Evolutionary conservation across 495 filamentous ascomycete species (phyloP), one percentile per base, ranked within the genome.

Genomic region (Aspergillus homomorphus): DNA sequence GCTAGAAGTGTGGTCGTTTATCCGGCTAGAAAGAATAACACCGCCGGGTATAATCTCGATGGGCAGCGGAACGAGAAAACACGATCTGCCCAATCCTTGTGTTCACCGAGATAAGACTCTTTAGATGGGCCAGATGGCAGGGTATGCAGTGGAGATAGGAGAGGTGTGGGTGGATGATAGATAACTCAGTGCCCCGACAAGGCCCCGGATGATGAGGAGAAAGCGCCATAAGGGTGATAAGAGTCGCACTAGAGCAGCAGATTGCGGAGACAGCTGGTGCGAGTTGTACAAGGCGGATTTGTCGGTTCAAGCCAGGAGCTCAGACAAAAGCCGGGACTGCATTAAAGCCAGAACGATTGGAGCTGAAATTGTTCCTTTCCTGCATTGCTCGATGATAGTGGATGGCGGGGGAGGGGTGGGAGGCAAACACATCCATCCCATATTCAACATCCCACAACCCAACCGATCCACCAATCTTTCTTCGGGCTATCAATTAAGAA

Each of bases 261-360:
- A 56, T 54, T 67, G 65, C 65, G 65, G 65, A 64, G 62, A 67
- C 59, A 56, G 38, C 60, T 64, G 61, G 61, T 62, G 59, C 59
- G 43, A 60, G 56, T 59, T 62, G 59, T 57, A 48, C 55, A 58
- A 56, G 56, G 61, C 50, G 58, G 61, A 66, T 61, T 58, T 55
- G 64, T 51, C 58, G 64, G 61, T 63, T 58, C 55, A 52, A 50
- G 54, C 51, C 57, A 23, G 58, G 53, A 63, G 64, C 54, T 61
- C 59, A 59, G 57, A 56, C 63, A 60, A 53, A 43, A 20, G 44
- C 54, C 54, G 46, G 42, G 58, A 54, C 53, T 21, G 26, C 45
- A 62, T 60, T 57, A 60, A 51, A 23, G 50, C 21, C 53, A 57
- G 44, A 45, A 16, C 24, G 20, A 55, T 57, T 57, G 58, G 63